phyloP scores from a whole-genome alignment of 139 green algal species.

The Yamagishiella unicocca region DNA sequence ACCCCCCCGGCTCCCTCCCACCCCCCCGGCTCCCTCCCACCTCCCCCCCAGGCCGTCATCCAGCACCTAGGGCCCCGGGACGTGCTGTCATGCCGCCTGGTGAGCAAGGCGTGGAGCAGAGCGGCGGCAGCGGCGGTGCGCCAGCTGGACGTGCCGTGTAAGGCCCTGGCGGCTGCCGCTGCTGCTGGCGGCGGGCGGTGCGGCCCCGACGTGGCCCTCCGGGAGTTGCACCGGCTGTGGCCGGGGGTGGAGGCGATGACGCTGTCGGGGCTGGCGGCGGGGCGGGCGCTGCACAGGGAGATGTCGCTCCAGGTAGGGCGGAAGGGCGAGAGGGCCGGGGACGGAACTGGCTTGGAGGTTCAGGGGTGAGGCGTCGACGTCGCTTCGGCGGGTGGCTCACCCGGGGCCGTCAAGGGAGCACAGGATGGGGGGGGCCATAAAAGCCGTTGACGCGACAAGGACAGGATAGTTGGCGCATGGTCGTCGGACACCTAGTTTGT shows the following conservation, averaged over 20 bases:
- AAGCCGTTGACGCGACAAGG: no score
- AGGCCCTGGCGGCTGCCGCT: conserved; percentile 1
- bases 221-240: background rate
- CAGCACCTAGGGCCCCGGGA: background rate
- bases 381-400: no score
- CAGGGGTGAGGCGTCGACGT: no score
- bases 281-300: background rate
- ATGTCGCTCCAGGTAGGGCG: conserved; percentile 1
- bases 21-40: background rate
- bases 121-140: background rate
- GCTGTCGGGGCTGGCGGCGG: conserved; percentile 15
- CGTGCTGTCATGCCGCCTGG: conserved; percentile 2
- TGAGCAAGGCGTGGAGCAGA: conserved; percentile 2
- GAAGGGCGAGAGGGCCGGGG: background rate
- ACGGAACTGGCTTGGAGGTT: background rate
- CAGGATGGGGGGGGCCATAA: no score
- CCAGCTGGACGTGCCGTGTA: conserved; percentile 10
- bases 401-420: no score
- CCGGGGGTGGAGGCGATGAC: conserved; percentile 1
- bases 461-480: no score
- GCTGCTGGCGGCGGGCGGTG: background rate
- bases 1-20: background rate
- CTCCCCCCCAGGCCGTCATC: background rate
- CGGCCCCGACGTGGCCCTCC: background rate
- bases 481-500: no score